Base-by-base conservation (phyloP, 208 protist genomes). In the Herpetomonas tarakana region DNA sequence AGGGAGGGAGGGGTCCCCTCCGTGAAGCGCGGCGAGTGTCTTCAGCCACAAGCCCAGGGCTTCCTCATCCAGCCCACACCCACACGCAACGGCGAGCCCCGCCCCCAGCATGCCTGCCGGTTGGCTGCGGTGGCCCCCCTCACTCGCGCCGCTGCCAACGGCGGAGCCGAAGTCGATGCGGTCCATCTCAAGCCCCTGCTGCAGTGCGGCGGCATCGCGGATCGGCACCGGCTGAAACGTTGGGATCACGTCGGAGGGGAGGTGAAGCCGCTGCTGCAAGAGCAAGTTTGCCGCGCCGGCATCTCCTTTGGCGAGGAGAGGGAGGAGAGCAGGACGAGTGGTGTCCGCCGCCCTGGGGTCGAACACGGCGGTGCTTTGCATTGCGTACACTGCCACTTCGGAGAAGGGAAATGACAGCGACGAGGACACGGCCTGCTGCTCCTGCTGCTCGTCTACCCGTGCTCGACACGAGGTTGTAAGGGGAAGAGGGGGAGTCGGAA, bases 221-320 rank as follows among this genome's bases (percentile, higher is more conserved):
- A 83, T 38, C n/a, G 60, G 68, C 2, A 62, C 54, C 9, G 72
- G 71, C 30, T 52, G 50, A 30, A 74, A 87, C 0, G 80, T 78
- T 22, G 80, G 80, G 0, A 72, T 59, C 14, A 77, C 54, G 35
- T 87, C 80, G 3, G 75, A 1, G 14, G 61, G 62, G 1, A 70
- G 44, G 18, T 18, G 39, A n/a, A n/a, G n/a, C n/a, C n/a, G n/a
- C n/a, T n/a, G n/a, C n/a, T n/a, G n/a, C n/a, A n/a, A n/a, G n/a
- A n/a, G n/a, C n/a, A n/a, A n/a, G n/a, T n/a, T n/a, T n/a, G n/a
- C n/a, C n/a, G n/a, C n/a, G n/a, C n/a, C n/a, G n/a, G n/a, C n/a
- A n/a, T n/a, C n/a, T n/a, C n/a, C n/a, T n/a, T n/a, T n/a, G n/a
- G n/a, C n/a, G n/a, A n/a, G n/a, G n/a, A n/a, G n/a, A n/a, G n/a